These are phyloP conservation scores for Naematelia aurantialba DNA, from an alignment of 768 basidiomycete species.

Conservation along the genomic window DNA sequence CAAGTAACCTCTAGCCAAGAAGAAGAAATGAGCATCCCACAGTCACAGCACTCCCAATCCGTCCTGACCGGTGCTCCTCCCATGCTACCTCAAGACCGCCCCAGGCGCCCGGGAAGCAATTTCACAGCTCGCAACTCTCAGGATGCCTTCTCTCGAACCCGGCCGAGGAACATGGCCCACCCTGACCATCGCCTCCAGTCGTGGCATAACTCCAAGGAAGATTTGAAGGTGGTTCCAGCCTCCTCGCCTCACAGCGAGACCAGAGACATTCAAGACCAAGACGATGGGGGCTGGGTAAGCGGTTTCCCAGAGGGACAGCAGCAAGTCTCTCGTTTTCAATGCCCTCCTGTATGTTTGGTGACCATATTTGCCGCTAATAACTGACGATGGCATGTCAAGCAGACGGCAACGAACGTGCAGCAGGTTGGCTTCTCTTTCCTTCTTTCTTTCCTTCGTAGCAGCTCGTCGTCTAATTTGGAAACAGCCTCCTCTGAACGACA, in stretches of 20 bases:
- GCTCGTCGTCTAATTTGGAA: not conserved
- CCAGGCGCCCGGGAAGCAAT: not conserved
- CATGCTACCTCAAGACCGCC: not conserved
- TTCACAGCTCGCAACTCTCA: not conserved
- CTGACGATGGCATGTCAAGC: not conserved
- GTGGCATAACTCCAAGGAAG: too few species aligned
- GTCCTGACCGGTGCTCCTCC: not conserved
- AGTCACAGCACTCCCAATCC: not conserved
- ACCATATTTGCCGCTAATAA: too few species aligned
- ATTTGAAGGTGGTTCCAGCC: too few species aligned
- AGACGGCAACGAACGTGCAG: not conserved
- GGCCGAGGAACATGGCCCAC: not conserved
- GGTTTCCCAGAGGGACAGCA: not conserved
- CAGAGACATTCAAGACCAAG: not conserved
- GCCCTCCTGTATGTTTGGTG: not conserved
- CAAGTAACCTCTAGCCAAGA: too few species aligned
- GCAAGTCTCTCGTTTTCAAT: not conserved
- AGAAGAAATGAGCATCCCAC: too few species aligned
- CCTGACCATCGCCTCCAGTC: not conserved
- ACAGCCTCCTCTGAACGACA: not conserved
- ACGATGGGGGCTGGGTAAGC: not conserved
- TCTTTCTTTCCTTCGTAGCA: slow-evolving; percentile 1
- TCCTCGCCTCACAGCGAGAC: not conserved
- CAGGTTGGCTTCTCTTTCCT: not conserved
- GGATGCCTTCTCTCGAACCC: not conserved